Conservation (phyloP, 805 yeast genomes). For the Ogataea siamensis region DNA sequence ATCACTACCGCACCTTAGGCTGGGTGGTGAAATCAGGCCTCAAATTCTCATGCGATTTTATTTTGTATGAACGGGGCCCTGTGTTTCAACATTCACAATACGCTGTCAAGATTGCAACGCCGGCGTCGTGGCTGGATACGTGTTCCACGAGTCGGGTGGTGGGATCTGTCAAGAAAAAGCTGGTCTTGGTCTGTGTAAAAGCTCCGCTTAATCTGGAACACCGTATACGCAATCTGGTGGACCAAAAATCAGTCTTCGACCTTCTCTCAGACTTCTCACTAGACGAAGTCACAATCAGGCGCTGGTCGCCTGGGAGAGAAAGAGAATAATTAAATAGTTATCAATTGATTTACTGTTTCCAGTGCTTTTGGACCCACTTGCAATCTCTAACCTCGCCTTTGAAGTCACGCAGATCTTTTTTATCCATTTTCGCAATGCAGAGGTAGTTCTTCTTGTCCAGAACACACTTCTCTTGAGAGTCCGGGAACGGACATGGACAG, state of each 20-base stretch:
- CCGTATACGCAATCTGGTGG: background rate
- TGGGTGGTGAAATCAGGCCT: constrained; percentile 95
- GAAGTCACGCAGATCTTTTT: constrained; percentile 28
- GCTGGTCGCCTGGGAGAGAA: constrained; percentile 86
- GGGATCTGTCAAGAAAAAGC: constrained; percentile 79
- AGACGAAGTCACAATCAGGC: constrained; percentile 63
- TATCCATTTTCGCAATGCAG: constrained; percentile 79
- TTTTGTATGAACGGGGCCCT: constrained; percentile 87
- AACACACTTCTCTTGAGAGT: constrained; percentile 77
- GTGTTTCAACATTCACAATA: constrained; percentile 94
- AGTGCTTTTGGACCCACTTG: constrained; percentile 74
- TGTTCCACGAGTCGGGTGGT: constrained; percentile 76
- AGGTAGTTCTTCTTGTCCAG: constrained; percentile 59
- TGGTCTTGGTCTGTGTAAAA: constrained; percentile 63
- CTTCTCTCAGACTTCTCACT: constrained; percentile 26
- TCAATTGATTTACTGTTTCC: constrained; percentile 50
- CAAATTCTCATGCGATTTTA: constrained; percentile 85
- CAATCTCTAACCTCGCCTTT: constrained; percentile 68
- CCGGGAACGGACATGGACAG: constrained; percentile 91
- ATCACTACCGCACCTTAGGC: constrained; percentile 82
- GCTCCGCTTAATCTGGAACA: background rate
- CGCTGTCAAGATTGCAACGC: constrained; percentile 42
- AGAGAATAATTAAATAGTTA: constrained; percentile 55
- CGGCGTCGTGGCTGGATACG: constrained; percentile 51
- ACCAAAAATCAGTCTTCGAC: background rate